Conservation (phyloP, 2,329 filamentous ascomycete genomes). For the Sporothrix brunneoviolacea region DNA sequence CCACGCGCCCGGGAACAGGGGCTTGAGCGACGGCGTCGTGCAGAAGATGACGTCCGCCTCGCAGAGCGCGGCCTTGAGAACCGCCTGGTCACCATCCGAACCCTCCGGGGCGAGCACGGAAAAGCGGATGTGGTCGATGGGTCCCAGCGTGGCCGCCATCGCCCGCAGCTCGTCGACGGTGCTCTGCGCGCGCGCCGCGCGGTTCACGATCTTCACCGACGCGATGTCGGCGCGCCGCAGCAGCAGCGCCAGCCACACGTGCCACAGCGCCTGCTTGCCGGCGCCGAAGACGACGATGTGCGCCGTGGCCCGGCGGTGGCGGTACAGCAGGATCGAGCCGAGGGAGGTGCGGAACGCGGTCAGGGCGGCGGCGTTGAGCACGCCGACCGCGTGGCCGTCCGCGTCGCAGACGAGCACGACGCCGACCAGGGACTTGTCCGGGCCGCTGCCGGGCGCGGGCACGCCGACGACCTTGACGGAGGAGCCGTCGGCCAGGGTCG, state of each 20-base stretch:
- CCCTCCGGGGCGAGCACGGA: conserved; percentile 5
- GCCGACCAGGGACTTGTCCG: conserved; percentile 36
- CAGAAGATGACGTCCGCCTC: conserved; percentile 57
- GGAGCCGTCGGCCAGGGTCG: conserved; percentile 50
- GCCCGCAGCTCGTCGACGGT: conserved; percentile 31
- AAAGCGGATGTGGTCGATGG: conserved; percentile 38
- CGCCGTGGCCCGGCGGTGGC: conserved; percentile 32
- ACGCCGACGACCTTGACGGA: conserved; percentile 57
- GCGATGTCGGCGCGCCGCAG: conserved; percentile 30
- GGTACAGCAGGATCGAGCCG: conserved; percentile 55
- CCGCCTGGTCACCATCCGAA: conserved; percentile 8
- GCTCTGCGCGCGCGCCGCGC: conserved; percentile 25
- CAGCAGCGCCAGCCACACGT: conserved; percentile 57
- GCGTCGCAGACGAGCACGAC: conserved; percentile 54
- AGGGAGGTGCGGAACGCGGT: conserved; percentile 65
- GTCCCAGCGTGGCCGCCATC: background rate
- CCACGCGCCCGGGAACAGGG: conserved; percentile 51
- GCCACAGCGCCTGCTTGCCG: conserved; percentile 66
- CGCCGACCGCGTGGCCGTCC: conserved; percentile 49
- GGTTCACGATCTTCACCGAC: conserved; percentile 29
- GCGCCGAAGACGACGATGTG: conserved; percentile 62
- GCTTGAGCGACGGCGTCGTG: conserved; percentile 51
- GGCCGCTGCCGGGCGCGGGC: conserved; percentile 17
- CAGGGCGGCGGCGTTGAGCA: conserved; percentile 61
- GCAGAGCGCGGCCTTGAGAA: conserved; percentile 49